Evolutionary conservation across 2,329 filamentous ascomycete species (phyloP).

Genomic region (Fusarium agapanthi): DNA sequence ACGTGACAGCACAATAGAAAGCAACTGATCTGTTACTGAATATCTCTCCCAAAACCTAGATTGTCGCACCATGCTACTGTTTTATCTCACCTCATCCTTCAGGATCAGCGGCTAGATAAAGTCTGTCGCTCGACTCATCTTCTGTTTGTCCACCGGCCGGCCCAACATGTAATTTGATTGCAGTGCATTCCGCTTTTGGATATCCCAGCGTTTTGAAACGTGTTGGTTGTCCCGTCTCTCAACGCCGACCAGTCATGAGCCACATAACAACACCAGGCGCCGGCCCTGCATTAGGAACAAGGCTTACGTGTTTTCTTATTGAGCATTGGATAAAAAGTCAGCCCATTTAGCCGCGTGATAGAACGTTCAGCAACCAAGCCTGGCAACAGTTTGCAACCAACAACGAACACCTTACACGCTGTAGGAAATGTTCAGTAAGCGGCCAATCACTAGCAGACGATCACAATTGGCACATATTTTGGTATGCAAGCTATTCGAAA

Average conservation of each 20-base stretch:
- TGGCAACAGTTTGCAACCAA: neutral
- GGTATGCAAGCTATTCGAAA: neutral
- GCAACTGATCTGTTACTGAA: neutral
- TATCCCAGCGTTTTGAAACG: neutral
- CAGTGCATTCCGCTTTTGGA: neutral
- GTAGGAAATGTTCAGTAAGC: neutral
- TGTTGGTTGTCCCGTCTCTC: neutral
- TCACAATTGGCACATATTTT: neutral
- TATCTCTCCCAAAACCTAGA: neutral
- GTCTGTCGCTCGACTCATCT: neutral
- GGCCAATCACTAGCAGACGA: neutral
- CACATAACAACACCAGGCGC: neutral
- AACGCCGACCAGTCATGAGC: neutral
- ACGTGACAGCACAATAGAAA: neutral
- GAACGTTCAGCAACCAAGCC: neutral
- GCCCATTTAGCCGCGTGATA: neutral
- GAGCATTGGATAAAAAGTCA: neutral
- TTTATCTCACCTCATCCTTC: neutral
- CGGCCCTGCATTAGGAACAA: neutral
- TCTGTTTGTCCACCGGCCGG: neutral
- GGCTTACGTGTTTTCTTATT: neutral
- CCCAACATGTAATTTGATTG: neutral
- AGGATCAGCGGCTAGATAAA: neutral
- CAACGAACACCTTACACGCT: too few species aligned
- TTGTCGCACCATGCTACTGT: neutral